Percentiles rank a stretch among this genome's conserved stretches.
These are phyloP conservation scores for Talaromyces liani DNA, from an alignment of 495 filamentous ascomycete species.

Conservation along the genomic window DNA sequence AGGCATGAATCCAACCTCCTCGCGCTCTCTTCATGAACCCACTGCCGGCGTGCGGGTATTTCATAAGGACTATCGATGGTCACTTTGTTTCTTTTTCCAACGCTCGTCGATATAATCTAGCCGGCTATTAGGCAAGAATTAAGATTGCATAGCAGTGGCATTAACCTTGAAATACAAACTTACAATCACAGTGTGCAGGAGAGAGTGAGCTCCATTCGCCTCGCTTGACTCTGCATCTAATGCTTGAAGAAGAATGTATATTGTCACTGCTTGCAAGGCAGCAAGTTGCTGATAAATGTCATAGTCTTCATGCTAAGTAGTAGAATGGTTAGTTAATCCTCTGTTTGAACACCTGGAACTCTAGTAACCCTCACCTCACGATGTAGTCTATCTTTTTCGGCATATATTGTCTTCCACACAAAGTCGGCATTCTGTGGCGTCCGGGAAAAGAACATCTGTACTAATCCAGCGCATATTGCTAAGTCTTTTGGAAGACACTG, in stretches of 20 bases:
- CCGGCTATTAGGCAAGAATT: neutral
- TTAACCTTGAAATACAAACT: neutral
- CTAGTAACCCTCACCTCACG: neutral
- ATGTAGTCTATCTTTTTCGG: constrained; percentile 2
- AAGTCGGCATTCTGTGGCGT: constrained; percentile 6
- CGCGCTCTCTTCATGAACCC: constrained; percentile 6
- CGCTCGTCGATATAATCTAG: neutral
- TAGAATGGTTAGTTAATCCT: neutral
- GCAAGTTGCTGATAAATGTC: constrained; percentile 2
- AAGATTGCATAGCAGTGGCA: neutral
- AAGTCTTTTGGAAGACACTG: constrained; percentile 3
- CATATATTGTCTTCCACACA: constrained; percentile 7
- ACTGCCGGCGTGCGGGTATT: neutral
- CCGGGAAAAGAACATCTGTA: constrained; percentile 8
- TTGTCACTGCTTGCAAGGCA: constrained; percentile 1
- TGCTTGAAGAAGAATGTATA: constrained; percentile 5
- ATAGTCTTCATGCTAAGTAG: neutral
- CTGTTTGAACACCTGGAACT: neutral
- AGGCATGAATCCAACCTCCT: neutral
- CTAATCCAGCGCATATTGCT: constrained; percentile 8
- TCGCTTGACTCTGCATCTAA: constrained; percentile 3
- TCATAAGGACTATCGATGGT: neutral
- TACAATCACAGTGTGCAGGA: neutral
- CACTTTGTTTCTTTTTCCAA: neutral
- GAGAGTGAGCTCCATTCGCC: neutral